Evolutionary conservation across 2,329 filamentous ascomycete species (phyloP).

Genomic region (Exophiala mesophila): DNA sequence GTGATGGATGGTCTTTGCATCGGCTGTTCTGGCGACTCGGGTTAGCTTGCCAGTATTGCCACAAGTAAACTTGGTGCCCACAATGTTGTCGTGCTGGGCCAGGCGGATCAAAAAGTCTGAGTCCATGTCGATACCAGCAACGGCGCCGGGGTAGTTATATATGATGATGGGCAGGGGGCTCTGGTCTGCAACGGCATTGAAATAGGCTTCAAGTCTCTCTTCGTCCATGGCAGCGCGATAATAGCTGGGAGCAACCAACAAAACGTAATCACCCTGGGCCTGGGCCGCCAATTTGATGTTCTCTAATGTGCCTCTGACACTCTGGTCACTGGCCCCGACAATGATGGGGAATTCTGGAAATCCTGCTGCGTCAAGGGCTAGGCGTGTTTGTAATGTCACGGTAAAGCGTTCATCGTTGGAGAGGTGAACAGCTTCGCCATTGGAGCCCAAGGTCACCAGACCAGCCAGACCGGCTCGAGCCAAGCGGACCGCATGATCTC

Average conservation of each 20-base stretch:
- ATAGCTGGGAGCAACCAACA: slow-evolving; percentile 77
- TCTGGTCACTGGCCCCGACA: slow-evolving; percentile 75
- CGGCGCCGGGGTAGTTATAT: slow-evolving; percentile 88
- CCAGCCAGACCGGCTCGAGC: slow-evolving; percentile 73
- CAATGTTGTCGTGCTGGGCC: slow-evolving; percentile 73
- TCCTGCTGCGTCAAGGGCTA: slow-evolving; percentile 75
- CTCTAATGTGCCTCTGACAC: slow-evolving; percentile 73
- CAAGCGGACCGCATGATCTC: slow-evolving; percentile 56
- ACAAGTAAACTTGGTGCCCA: slow-evolving; percentile 88
- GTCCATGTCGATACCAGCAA: slow-evolving; percentile 83
- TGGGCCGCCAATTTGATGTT: slow-evolving; percentile 61
- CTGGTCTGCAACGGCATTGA: slow-evolving; percentile 66
- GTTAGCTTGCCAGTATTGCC: slow-evolving; percentile 87
- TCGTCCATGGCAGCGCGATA: slow-evolving; percentile 75
- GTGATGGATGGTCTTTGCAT: slow-evolving; percentile 49
- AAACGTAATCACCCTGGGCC: slow-evolving; percentile 72
- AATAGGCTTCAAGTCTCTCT: slow-evolving; percentile 67
- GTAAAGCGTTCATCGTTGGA: slow-evolving; percentile 69
- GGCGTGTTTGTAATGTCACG: slow-evolving; percentile 71
- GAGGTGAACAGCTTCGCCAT: slow-evolving; percentile 83
- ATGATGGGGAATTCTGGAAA: slow-evolving; percentile 74
- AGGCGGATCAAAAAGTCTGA: slow-evolving; percentile 79
- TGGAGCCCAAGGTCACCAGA: slow-evolving; percentile 82
- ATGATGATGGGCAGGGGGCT: slow-evolving; percentile 74
- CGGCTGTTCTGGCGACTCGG: slow-evolving; percentile 66